Percentiles rank a stretch among this genome's conserved stretches.
phyloP scores from a whole-genome alignment of 2,329 filamentous ascomycete species.

The Beauveria rudraprayagi region DNA sequence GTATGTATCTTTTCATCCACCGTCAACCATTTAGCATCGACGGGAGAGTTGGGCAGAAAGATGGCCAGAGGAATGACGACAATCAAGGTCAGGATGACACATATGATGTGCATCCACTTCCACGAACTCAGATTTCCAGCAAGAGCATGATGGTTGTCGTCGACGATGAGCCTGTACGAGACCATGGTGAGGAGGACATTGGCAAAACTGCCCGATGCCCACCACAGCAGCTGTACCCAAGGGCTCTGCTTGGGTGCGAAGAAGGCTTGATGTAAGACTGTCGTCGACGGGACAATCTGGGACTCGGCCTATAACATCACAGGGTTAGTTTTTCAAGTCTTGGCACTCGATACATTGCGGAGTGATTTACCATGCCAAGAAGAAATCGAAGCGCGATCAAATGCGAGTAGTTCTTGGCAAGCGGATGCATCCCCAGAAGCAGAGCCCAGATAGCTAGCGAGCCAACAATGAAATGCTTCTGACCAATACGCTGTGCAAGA shows the following conservation, averaged over 20 bases:
- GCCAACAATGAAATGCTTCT: conserved; percentile 18
- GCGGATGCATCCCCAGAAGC: conserved; percentile 17
- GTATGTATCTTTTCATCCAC: conserved; percentile 17
- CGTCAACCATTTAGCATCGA: conserved; percentile 17
- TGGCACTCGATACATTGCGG: not conserved
- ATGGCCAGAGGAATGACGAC: conserved; percentile 24
- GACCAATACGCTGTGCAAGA: conserved; percentile 17
- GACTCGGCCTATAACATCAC: conserved; percentile 17
- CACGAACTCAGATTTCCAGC: conserved; percentile 16
- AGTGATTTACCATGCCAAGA: conserved; percentile 17
- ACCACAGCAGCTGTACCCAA: conserved; percentile 23
- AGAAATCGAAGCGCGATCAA: conserved; percentile 18
- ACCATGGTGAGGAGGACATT: conserved; percentile 23
- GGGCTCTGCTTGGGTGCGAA: conserved; percentile 22
- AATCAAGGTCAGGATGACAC: conserved; percentile 45
- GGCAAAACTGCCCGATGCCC: conserved; percentile 21
- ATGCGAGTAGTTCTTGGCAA: conserved; percentile 17
- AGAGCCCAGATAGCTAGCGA: conserved; percentile 18
- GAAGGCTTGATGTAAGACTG: conserved; percentile 21
- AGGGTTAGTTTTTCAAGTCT: not conserved
- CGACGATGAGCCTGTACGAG: conserved; percentile 20
- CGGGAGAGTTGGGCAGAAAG: conserved; percentile 17
- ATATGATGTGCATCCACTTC: conserved; percentile 49
- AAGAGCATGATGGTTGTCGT: conserved; percentile 14
- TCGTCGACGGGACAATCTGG: conserved; percentile 21